Percentiles rank a stretch among this genome's conserved stretches.
These are phyloP conservation scores for Dothidotthia symphoricarpi DNA, from an alignment of 2,329 filamentous ascomycete genomes.

Conservation along the genomic window DNA sequence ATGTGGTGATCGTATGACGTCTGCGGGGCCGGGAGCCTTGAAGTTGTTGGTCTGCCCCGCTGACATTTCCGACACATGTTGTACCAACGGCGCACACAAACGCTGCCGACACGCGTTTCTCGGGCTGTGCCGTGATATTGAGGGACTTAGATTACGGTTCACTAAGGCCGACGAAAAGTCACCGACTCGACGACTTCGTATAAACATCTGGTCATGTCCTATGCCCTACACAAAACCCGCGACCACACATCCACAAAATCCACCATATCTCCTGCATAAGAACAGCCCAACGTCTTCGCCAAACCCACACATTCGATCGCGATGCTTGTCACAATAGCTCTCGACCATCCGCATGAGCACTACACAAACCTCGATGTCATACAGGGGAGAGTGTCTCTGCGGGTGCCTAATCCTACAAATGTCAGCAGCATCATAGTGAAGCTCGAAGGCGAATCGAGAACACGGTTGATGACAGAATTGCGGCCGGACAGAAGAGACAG, in stretches of 20 bases:
- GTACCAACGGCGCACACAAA: slow-evolving; percentile 12
- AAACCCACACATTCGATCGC: slow-evolving; percentile 5
- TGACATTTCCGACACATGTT: slow-evolving; percentile 11
- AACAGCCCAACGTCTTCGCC: background rate
- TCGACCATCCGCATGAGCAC: slow-evolving; percentile 66
- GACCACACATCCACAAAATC: slow-evolving; percentile 17
- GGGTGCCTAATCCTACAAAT: slow-evolving; percentile 46
- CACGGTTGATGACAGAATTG: slow-evolving; percentile 57
- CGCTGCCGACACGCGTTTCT: slow-evolving; percentile 33
- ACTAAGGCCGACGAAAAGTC: slow-evolving; percentile 7
- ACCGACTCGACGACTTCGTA: slow-evolving; percentile 7
- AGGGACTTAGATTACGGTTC: slow-evolving; percentile 4
- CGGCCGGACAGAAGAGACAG: slow-evolving; percentile 44
- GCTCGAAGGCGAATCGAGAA: slow-evolving; percentile 75
- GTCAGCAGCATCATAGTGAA: slow-evolving; percentile 68
- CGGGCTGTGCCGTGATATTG: slow-evolving; percentile 26
- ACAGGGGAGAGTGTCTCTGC: slow-evolving; percentile 55
- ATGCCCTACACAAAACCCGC: slow-evolving; percentile 14
- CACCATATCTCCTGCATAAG: slow-evolving; percentile 4
- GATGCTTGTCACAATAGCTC: slow-evolving; percentile 59
- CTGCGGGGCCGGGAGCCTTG: slow-evolving; percentile 14
- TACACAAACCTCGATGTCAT: slow-evolving; percentile 79
- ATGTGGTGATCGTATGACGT: slow-evolving; percentile 17
- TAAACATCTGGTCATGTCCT: slow-evolving; percentile 24
- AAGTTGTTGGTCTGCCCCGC: slow-evolving; percentile 21